Evolutionary conservation across 345 rosid genomes (phyloP), one percentile per base, ranked within the genome.

Genomic region (Toxicodendron radicans): DNA sequence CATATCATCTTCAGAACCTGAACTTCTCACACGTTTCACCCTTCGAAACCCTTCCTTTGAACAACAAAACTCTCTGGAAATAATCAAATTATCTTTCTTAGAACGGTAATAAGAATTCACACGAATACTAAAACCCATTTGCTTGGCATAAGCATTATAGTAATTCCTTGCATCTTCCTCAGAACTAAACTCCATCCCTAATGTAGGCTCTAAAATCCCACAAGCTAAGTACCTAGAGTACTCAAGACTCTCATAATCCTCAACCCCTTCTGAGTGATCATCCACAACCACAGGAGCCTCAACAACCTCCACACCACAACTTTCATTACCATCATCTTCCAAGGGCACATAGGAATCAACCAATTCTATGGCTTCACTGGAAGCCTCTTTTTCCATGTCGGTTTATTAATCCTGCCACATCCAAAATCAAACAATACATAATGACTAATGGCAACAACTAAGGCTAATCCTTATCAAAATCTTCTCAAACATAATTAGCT

Each of bases 101-200:
- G 83, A 80, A 27, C 70, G 64, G 51, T 80, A 80, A 73, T 80
- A 73, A 6, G 78, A 76, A 64, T 80, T 80, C 59, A 76, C 80
- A 51, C 78, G 75, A 23, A 64, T 73, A 21, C 78, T 76, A 76
- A 76, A 80, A 10, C 83, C 80, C 3, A 20, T 68, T 38, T 76
- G 80, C 59, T 80, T 77, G 33, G 81, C 84, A 54, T 56, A 74
- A 0, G 74, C 64, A 77, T 74, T 77, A 64, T 77, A 81, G 54
- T 74, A 74, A 73, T 77, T 74, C 73, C 81, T 77, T 3, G 76
- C 79, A 56, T 77, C 84, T 14, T 77, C 81, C 43, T 81, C 79
- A 10, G 79, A 77, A 74, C n/a, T 18, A 27, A 81, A 77, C 74
- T 74, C 76, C 84, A 74, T 61, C 35, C 76, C 79, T 48, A 77